Conservation (phyloP, 1,284 basidiomycete genomes). For the Ustilago hordei region DNA sequence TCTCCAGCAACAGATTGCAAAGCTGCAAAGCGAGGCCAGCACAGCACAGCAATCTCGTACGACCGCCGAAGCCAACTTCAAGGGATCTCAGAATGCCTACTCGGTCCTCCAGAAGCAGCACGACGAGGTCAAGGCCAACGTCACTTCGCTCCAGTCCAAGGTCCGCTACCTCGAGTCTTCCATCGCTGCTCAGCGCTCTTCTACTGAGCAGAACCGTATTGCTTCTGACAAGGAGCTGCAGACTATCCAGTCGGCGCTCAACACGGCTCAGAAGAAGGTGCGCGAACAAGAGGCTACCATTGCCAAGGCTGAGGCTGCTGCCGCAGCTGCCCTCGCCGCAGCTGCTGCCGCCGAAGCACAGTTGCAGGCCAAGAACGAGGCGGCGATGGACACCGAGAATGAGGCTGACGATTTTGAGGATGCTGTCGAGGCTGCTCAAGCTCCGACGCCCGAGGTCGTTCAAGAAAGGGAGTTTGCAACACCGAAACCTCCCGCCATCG, state of each 20-base stretch:
- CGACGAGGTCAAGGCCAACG: conserved; percentile 42
- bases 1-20: conserved; percentile 17
- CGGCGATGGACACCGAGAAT: conserved; percentile 43
- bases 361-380: conserved; percentile 40
- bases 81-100: conserved; percentile 29
- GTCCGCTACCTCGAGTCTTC: conserved; percentile 51
- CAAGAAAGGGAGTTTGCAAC: conserved; percentile 16
- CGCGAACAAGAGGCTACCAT: conserved; percentile 45
- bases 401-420: conserved; percentile 48
- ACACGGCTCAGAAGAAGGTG: conserved; percentile 47
- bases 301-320: conserved; percentile 40
- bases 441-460: conserved; percentile 1
- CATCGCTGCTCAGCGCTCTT: conserved; percentile 46
- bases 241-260: conserved; percentile 49
- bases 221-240: conserved; percentile 55
- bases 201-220: conserved; percentile 48
- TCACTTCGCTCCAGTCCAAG: conserved; percentile 46
- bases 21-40: conserved; percentile 9
- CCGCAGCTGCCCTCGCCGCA: conserved; percentile 42
- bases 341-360: conserved; percentile 42
- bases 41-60: conserved; percentile 18
- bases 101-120: conserved; percentile 41
- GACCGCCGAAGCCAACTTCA: conserved; percentile 27
- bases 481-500: conserved; percentile 24
- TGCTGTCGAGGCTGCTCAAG: conserved; percentile 32